phyloP scores from a whole-genome alignment of 306 rosid species.

The Fragaria iinumae region DNA sequence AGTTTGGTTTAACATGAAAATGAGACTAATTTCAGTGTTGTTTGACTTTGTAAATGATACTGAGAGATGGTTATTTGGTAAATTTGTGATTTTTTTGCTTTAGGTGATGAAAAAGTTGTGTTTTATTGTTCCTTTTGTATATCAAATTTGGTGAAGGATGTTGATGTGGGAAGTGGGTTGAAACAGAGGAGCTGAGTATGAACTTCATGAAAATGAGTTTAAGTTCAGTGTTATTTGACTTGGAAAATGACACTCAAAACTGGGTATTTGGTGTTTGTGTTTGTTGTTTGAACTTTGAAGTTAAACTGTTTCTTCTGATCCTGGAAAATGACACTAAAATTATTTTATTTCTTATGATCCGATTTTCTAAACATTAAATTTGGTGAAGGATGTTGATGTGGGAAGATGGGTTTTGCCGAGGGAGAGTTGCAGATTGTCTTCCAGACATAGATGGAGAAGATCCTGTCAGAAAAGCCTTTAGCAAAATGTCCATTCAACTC shows the following conservation, averaged over 20 bases:
- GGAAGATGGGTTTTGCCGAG: conserved; percentile 99
- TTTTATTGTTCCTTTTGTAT: background rate
- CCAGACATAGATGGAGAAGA: conserved; percentile 93
- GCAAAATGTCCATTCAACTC: conserved; percentile 99
- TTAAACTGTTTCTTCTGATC: background rate
- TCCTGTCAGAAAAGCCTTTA: conserved; percentile 88
- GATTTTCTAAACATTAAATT: conserved; percentile 6
- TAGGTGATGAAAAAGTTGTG: background rate
- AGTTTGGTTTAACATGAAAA: background rate
- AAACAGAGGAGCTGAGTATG: conserved; percentile 1
- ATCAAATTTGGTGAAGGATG: conserved; percentile 57
- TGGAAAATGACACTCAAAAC: background rate
- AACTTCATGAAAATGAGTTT: background rate
- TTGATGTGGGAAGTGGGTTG: background rate
- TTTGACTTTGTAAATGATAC: background rate
- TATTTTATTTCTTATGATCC: background rate
- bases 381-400: conserved; percentile 96
- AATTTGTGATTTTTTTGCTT: background rate
- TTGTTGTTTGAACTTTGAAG: background rate
- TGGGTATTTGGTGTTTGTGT: background rate
- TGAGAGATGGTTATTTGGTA: background rate
- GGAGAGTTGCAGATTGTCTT: conserved; percentile 66
- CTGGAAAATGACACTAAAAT: background rate
- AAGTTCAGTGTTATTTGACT: background rate
- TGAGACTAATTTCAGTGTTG: background rate